Evolutionary conservation across 1,284 basidiomycete genomes (phyloP).

Genomic region (Stygiomarasmius scandens): DNA sequence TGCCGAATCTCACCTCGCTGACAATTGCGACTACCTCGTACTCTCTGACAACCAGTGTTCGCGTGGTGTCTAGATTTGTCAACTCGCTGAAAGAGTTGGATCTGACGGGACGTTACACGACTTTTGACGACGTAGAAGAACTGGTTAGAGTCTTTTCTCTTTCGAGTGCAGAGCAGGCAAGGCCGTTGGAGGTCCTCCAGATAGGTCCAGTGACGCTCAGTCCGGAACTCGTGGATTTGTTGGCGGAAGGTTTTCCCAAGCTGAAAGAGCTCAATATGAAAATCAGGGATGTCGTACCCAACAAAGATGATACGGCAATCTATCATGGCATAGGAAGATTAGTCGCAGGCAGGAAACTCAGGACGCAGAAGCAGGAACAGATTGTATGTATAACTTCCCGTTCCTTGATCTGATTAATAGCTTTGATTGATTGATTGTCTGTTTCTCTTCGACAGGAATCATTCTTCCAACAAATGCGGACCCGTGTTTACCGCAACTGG

Average conservation of each 20-base stretch:
- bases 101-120: conserved; percentile 10
- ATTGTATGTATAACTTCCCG: not conserved
- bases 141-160: not conserved
- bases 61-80: conserved; percentile 4
- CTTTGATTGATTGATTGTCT: too few species aligned
- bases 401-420: too few species aligned
- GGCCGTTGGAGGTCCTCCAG: not conserved
- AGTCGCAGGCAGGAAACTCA: not conserved
- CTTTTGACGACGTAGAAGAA: conserved; percentile 4
- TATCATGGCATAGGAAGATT: not conserved
- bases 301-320: conserved; percentile 5
- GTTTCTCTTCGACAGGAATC: too few species aligned
- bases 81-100: conserved; percentile 7
- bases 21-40: conserved; percentile 6
- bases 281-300: conserved; percentile 7
- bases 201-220: conserved; percentile 10
- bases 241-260: conserved; percentile 7
- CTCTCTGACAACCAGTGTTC: conserved; percentile 4
- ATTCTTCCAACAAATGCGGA: too few species aligned
- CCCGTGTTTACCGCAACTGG: too few species aligned
- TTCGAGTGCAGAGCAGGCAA: not conserved
- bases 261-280: conserved; percentile 7
- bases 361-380: not conserved
- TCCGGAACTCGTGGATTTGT: conserved; percentile 11
- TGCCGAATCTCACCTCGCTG: conserved; percentile 1